phyloP scores from a whole-genome alignment of 176 grass and related monocot genomes.

The Carex littledalei region DNA sequence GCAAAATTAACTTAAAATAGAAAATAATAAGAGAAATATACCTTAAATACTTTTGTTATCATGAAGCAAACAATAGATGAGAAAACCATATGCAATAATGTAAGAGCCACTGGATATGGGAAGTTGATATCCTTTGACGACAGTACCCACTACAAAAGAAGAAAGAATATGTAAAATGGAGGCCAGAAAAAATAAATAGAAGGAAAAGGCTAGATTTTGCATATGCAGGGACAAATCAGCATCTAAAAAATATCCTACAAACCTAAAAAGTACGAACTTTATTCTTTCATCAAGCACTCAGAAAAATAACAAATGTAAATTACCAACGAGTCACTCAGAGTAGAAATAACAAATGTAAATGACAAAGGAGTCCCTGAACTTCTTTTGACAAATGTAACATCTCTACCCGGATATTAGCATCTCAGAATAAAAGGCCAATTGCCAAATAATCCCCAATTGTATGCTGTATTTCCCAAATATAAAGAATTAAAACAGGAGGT shows the following conservation, averaged over 20 bases:
- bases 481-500: not conserved
- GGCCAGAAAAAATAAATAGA: constrained; percentile 21
- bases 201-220: not conserved
- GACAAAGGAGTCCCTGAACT: not conserved
- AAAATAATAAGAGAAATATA: constrained; percentile 22
- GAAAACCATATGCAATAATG: constrained; percentile 95
- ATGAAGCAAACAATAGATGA: constrained; percentile 87
- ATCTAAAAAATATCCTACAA: not conserved
- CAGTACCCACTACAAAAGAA: constrained; percentile 73
- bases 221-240: not conserved
- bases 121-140: constrained; percentile 98
- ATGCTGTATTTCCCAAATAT: not conserved
- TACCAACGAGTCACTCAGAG: not conserved
- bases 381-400: not conserved
- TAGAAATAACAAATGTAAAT: not conserved
- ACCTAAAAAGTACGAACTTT: not conserved
- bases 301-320: not conserved
- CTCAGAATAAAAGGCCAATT: not conserved
- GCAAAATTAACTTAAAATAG: not conserved
- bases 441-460: not conserved
- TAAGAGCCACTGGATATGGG: constrained; percentile 96
- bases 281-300: not conserved
- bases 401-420: not conserved
- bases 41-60: constrained; percentile 92
- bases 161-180: not conserved